Evolutionary conservation across 306 rosid species (phyloP).

Genomic region (Prunus davidiana): DNA sequence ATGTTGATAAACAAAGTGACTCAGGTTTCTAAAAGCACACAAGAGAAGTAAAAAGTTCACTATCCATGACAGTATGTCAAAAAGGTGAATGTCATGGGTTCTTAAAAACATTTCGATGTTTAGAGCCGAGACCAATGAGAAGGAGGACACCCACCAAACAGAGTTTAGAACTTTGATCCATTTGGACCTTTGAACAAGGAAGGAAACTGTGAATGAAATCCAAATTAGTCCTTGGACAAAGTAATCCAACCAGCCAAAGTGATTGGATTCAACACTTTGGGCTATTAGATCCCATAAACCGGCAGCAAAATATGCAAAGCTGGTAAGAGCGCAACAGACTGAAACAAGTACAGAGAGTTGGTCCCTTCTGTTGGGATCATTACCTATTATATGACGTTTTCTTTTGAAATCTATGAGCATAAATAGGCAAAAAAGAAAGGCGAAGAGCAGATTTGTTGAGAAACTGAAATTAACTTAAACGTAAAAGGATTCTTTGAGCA

Average conservation of each 20-base stretch:
- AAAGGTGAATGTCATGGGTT: slow-evolving; percentile 21
- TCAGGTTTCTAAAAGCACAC: slow-evolving; percentile 42
- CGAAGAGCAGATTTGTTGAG: slow-evolving; percentile 42
- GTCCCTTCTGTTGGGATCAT: slow-evolving; percentile 21
- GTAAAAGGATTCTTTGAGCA: no score
- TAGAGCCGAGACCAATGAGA: slow-evolving; percentile 39
- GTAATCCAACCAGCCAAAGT: slow-evolving; percentile 29
- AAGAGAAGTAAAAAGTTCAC: slow-evolving; percentile 39
- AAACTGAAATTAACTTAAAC: no score
- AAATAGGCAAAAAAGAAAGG: slow-evolving; percentile 27
- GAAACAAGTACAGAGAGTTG: slow-evolving; percentile 33
- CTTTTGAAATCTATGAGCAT: slow-evolving; percentile 22
- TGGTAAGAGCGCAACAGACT: slow-evolving; percentile 35
- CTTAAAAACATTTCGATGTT: slow-evolving; percentile 36
- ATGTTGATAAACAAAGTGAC: slow-evolving; percentile 15
- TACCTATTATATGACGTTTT: slow-evolving; percentile 2
- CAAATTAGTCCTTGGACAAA: slow-evolving; percentile 45
- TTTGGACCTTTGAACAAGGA: slow-evolving; percentile 42
- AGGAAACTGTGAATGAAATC: slow-evolving; percentile 46
- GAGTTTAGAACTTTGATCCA: slow-evolving; percentile 36
- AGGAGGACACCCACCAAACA: slow-evolving; percentile 59
- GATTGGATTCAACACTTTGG: slow-evolving; percentile 1
- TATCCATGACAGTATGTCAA: slow-evolving; percentile 40
- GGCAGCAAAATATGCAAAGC: slow-evolving; percentile 36
- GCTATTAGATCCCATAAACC: slow-evolving; percentile 40